Percentiles rank a stretch among this genome's conserved stretches.
These are phyloP conservation scores for Myxozyma nipponensis DNA, from an alignment of 805 yeast genomes.

Conservation along the genomic window DNA sequence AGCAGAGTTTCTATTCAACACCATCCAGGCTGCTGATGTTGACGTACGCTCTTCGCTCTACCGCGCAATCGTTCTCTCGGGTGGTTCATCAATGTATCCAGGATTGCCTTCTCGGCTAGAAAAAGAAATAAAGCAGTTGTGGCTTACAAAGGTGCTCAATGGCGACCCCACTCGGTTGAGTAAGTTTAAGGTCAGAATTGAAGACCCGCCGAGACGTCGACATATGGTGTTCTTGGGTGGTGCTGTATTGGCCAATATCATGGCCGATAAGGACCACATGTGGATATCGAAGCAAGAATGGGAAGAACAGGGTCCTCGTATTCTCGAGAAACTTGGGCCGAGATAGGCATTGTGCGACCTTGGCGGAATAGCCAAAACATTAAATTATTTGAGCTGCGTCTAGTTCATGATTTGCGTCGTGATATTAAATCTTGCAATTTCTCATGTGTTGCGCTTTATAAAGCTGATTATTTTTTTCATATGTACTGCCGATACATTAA, in stretches of 20 bases:
- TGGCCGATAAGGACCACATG: constrained; percentile 98
- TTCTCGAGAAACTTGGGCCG: constrained; percentile 86
- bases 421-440: neutral
- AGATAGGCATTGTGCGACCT: constrained; percentile 46
- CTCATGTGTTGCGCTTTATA: neutral
- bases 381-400: too few species aligned
- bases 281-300: constrained; percentile 96
- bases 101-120: constrained; percentile 95
- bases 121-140: constrained; percentile 91
- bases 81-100: constrained; percentile 98
- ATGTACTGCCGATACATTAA: neutral
- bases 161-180: constrained; percentile 77
- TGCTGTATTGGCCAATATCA: constrained; percentile 93
- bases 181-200: constrained; percentile 92
- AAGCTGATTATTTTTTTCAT: neutral
- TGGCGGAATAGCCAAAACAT: too few species aligned
- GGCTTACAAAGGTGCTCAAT: constrained; percentile 84
- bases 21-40: constrained; percentile 91
- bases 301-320: constrained; percentile 92
- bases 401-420: neutral
- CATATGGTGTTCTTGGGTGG: constrained; percentile 99
- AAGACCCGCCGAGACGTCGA: constrained; percentile 97
- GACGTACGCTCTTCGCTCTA: constrained; percentile 85
- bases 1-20: constrained; percentile 87
- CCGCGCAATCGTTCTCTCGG: constrained; percentile 90